Evolutionary conservation across 192 early-diverging fungal species (phyloP).

Genomic region (Coemansia sp.): DNA sequence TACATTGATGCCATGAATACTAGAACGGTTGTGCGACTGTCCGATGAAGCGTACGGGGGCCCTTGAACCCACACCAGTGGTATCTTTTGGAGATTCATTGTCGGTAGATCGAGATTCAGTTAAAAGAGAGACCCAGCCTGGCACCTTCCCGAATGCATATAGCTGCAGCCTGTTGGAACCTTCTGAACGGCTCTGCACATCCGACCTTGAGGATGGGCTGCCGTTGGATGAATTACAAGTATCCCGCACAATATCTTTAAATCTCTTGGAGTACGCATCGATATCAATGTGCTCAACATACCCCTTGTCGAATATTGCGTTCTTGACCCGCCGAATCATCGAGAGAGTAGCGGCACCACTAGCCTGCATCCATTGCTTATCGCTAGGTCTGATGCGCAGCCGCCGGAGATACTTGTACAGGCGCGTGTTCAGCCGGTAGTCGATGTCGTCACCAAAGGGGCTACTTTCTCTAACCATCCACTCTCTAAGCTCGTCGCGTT

Average conservation of each 20-base stretch:
- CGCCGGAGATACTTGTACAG: constrained; percentile 42
- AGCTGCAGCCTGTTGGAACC: constrained; percentile 14
- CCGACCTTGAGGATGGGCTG: background rate
- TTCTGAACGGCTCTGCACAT: background rate
- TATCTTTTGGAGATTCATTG: background rate
- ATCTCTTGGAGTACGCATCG: constrained; percentile 15
- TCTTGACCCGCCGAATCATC: constrained; percentile 37
- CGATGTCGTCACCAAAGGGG: constrained; percentile 42
- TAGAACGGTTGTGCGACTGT: background rate
- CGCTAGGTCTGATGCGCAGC: constrained; percentile 33
- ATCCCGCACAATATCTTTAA: constrained; percentile 21
- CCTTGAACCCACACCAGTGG: background rate
- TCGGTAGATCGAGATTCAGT: constrained; percentile 9
- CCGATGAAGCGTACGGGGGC: background rate
- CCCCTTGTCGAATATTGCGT: constrained; percentile 22
- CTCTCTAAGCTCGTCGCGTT: constrained; percentile 39
- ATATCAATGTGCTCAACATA: constrained; percentile 39
- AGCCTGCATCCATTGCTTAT: constrained; percentile 46
- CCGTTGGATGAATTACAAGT: constrained; percentile 10
- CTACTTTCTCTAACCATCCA: constrained; percentile 33
- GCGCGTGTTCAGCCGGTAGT: constrained; percentile 33
- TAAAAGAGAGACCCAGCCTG: constrained; percentile 14
- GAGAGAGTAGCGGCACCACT: constrained; percentile 49
- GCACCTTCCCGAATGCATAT: constrained; percentile 34
- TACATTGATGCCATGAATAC: background rate